Evolutionary conservation across 805 yeast species (phyloP).

Genomic region (Lipomyces starkeyi): DNA sequence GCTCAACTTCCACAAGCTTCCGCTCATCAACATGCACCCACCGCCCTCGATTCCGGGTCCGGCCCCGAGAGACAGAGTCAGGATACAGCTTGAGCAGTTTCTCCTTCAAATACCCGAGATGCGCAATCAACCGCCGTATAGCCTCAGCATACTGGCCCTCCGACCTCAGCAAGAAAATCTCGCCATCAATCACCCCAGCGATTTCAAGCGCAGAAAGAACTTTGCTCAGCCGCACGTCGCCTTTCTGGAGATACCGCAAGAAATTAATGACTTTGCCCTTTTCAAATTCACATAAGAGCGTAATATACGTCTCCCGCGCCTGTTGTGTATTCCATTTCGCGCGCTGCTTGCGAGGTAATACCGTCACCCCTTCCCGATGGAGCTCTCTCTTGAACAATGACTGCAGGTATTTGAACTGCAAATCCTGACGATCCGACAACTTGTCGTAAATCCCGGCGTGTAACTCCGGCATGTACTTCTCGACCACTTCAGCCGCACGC

Average conservation of each 20-base stretch:
- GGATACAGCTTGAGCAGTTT: slow-evolving; percentile 29
- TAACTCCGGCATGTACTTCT: slow-evolving; percentile 32
- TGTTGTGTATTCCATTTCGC: slow-evolving; percentile 38
- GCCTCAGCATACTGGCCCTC: slow-evolving; percentile 37
- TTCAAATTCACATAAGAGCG: slow-evolving; percentile 36
- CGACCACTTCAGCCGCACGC: slow-evolving; percentile 32
- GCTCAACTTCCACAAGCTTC: slow-evolving; percentile 30
- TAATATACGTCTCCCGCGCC: slow-evolving; percentile 37
- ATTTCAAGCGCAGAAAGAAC: slow-evolving; percentile 35
- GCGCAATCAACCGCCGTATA: slow-evolving; percentile 26
- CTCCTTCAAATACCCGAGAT: slow-evolving; percentile 23
- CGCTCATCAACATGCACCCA: slow-evolving; percentile 37
- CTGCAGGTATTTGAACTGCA: slow-evolving; percentile 33
- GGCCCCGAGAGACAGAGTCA: slow-evolving; percentile 30
- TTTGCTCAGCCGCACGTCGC: slow-evolving; percentile 34
- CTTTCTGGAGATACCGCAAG: slow-evolving; percentile 33
- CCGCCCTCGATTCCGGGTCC: slow-evolving; percentile 18
- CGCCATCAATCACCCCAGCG: slow-evolving; percentile 38
- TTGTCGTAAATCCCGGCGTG: slow-evolving; percentile 31
- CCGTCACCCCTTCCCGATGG: slow-evolving; percentile 19
- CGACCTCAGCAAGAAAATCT: slow-evolving; percentile 33
- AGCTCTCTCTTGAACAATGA: slow-evolving; percentile 31
- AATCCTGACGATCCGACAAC: slow-evolving; percentile 20
- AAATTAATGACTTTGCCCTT: slow-evolving; percentile 29
- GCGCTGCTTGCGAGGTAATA: slow-evolving; percentile 13